Conservation (phyloP, 495 filamentous ascomycete genomes). For the Pyronema omphalodes region DNA sequence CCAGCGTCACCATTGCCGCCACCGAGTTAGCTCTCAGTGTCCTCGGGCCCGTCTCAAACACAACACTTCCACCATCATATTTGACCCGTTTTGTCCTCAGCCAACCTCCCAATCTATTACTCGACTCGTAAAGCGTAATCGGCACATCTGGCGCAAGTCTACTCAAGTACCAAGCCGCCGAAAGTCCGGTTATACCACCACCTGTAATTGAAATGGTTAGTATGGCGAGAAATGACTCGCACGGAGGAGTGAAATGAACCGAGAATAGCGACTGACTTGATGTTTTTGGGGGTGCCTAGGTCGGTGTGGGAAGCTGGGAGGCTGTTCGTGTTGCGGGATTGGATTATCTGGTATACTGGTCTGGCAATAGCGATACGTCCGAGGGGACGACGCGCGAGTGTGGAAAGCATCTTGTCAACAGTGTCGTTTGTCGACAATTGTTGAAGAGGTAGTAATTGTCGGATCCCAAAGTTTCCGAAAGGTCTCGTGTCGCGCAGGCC, state of each 20-base stretch:
- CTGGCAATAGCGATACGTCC: no score
- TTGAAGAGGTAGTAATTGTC: no score
- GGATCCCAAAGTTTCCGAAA: no score
- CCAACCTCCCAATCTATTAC: slow-evolving; percentile 62
- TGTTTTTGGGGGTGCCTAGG: slow-evolving; percentile 1
- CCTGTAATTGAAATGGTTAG: slow-evolving; percentile 28
- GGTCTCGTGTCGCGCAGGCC: no score
- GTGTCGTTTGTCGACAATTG: no score
- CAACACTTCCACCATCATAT: slow-evolving; percentile 35
- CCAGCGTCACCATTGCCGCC: slow-evolving; percentile 32
- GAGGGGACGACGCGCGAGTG: no score
- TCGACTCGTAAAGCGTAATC: slow-evolving; percentile 66
- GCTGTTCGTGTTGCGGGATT: no score
- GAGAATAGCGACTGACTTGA: slow-evolving; percentile 22
- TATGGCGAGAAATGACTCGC: neutral
- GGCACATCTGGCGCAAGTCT: slow-evolving; percentile 34
- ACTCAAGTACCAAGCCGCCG: slow-evolving; percentile 55
- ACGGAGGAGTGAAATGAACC: slow-evolving; percentile 13
- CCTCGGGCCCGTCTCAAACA: slow-evolving; percentile 75
- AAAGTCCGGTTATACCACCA: slow-evolving; percentile 79
- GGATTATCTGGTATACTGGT: no score
- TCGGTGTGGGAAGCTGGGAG: neutral
- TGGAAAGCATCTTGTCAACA: no score
- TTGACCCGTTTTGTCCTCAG: slow-evolving; percentile 43
- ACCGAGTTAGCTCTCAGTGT: slow-evolving; percentile 42